Evolutionary conservation across 306 rosid species (phyloP), one percentile per base, ranked within the genome.

Genomic region (Abrus precatorius): DNA sequence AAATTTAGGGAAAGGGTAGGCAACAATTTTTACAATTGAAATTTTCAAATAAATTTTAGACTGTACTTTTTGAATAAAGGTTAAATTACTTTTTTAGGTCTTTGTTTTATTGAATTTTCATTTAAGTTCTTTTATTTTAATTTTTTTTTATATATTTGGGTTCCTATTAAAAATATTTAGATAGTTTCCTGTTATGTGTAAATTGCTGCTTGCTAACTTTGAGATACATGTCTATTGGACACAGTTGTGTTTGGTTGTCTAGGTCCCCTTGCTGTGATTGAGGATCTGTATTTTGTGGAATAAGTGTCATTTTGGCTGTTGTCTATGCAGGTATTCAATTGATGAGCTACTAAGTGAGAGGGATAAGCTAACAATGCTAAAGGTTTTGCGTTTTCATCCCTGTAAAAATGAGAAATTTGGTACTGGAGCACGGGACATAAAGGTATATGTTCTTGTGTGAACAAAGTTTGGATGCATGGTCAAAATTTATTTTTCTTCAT

Each of bases 321-420:
- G 62, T 89, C 72, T 55, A 7, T 83, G 87, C 43, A 95, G 99
- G 87, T 91, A 89, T 86, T 77, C 83, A 4, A 62, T 91, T 74
- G 86, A 90, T 73, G 77, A 90, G 57, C 80, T 57, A 79, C 75
- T 95, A 77, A 85, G 72, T 81, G 94, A 91, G 49, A 27, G 3
- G 50, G 98, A 95, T 80, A 87, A 78, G 86, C n/a, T 78, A 74
- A 86, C 80, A 20, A 49, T 93, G 88, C 79, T 82, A 91, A 72
- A 12, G 75, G 98, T 88, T 71, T 83, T 95, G 72, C 61, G 56
- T 79, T 93, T 89, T 85, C 99, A 95, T 87, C 99, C 99, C 8
- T 78, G 52, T 50, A 68, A 54, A 73, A 81, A 84, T 50, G 89
- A 82, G 68, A 95, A 95, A 81, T 61, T 90, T 43, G 99, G 98